These are phyloP conservation scores for Erysimum cheiranthoides DNA, from an alignment of 345 rosid genomes.

Conservation along the genomic window DNA sequence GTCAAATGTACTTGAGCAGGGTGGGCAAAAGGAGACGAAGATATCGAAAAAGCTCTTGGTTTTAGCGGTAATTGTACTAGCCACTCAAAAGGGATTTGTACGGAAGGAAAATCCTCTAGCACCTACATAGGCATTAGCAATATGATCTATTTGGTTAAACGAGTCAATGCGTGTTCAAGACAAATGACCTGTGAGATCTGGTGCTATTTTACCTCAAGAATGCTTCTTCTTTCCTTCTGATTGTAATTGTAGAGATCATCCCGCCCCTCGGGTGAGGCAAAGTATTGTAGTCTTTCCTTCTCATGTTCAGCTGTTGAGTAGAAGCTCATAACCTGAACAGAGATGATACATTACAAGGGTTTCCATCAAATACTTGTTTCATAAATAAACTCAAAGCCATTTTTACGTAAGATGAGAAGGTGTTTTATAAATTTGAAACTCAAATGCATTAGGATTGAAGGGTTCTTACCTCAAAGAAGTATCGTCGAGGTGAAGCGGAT, in stretches of 20 bases:
- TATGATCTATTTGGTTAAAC: neutral
- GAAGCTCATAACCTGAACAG: conserved; percentile 79
- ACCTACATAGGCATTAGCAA: conserved; percentile 55
- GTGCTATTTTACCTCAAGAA: conserved; percentile 71
- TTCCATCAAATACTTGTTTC: conserved; percentile 26
- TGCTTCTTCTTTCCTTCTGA: conserved; percentile 88
- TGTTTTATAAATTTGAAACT: conserved; percentile 2
- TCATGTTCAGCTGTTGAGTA: conserved; percentile 84
- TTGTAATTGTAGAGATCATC: conserved; percentile 94
- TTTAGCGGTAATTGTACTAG: conserved; percentile 82
- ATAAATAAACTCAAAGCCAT: conserved; percentile 19
- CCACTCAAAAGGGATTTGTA: conserved; percentile 93
- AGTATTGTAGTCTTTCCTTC: conserved; percentile 86
- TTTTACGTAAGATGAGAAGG: neutral
- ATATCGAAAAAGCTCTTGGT: conserved; percentile 86
- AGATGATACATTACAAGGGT: conserved; percentile 18
- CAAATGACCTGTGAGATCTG: neutral
- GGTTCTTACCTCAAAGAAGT: conserved; percentile 89
- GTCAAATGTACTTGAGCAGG: conserved; percentile 89
- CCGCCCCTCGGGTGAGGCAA: conserved; percentile 89
- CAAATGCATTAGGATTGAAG: conserved; percentile 37
- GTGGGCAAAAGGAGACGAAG: conserved; percentile 84
- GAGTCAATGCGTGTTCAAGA: conserved; percentile 16
- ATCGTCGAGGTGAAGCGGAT: conserved; percentile 89
- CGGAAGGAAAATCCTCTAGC: conserved; percentile 93